These are phyloP conservation scores for Coniella lustricola DNA, from an alignment of 2,329 filamentous ascomycete species.

Conservation along the genomic window DNA sequence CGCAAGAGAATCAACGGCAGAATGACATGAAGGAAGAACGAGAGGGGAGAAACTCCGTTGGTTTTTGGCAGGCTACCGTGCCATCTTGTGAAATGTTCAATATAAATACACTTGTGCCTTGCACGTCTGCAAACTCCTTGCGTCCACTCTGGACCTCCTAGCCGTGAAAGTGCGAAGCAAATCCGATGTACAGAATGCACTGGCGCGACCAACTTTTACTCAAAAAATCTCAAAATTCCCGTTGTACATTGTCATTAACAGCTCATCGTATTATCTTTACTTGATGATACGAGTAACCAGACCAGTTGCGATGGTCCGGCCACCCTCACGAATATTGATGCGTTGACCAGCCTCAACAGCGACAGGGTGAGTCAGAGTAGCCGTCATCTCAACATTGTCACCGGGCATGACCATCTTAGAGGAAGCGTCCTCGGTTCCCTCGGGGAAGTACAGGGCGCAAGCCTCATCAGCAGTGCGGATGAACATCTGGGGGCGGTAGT, in stretches of 20 bases:
- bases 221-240: background rate
- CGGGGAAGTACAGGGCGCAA: conserved; percentile 77
- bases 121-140: conserved; percentile 17
- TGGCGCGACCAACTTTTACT: background rate
- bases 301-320: conserved; percentile 79
- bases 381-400: conserved; percentile 97
- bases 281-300: conserved; percentile 67
- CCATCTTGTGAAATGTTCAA: conserved; percentile 9
- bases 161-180: conserved; percentile 14
- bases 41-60: conserved; percentile 22
- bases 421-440: conserved; percentile 64
- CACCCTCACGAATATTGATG: conserved; percentile 97
- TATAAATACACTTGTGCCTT: conserved; percentile 20
- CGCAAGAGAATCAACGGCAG: conserved; percentile 23
- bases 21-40: conserved; percentile 18
- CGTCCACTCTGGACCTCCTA: conserved; percentile 7
- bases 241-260: background rate
- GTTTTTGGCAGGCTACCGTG: conserved; percentile 18
- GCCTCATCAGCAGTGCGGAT: conserved; percentile 83
- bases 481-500: conserved; percentile 96
- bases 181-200: conserved; percentile 13
- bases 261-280: conserved; percentile 29
- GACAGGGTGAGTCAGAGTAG: conserved; percentile 75
- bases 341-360: conserved; percentile 88
- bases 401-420: conserved; percentile 91